A percentile compares a stretch with the other conserved stretches of the same genome.
Evolutionary conservation across 371 early-diverging fungal genomes (phyloP).

Genomic region (Mortierella polycephala): DNA sequence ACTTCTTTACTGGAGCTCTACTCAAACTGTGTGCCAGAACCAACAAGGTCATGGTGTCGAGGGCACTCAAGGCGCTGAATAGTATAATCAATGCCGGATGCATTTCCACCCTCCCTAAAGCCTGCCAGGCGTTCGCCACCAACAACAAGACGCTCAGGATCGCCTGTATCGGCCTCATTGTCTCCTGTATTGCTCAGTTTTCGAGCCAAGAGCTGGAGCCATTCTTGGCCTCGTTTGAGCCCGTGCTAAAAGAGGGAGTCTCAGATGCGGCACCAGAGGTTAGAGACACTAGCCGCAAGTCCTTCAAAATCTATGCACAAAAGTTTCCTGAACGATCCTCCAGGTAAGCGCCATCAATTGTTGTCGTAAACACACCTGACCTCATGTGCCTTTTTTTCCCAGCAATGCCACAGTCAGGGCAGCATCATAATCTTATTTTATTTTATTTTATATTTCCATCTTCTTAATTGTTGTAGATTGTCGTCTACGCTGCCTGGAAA

Average conservation of each 20-base stretch:
- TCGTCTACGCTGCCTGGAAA: slow-evolving; percentile 33
- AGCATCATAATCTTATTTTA: neutral
- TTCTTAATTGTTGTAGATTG: slow-evolving; percentile 11
- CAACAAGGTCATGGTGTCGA: slow-evolving; percentile 64
- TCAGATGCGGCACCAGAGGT: slow-evolving; percentile 65
- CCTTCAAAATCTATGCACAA: slow-evolving; percentile 57
- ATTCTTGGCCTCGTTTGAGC: slow-evolving; percentile 55
- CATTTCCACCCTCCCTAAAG: slow-evolving; percentile 54
- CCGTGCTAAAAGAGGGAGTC: slow-evolving; percentile 58
- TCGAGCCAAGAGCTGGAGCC: slow-evolving; percentile 53
- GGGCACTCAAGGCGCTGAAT: slow-evolving; percentile 57
- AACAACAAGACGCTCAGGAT: slow-evolving; percentile 60
- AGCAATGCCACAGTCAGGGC: neutral
- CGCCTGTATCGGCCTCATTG: slow-evolving; percentile 58
- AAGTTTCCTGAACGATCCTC: slow-evolving; percentile 56
- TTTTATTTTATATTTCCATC: neutral
- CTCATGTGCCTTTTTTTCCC: neutral
- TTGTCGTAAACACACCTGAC: slow-evolving; percentile 1
- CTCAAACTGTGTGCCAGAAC: slow-evolving; percentile 65
- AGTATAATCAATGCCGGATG: slow-evolving; percentile 57
- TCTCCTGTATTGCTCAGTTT: slow-evolving; percentile 56
- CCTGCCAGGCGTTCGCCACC: slow-evolving; percentile 53
- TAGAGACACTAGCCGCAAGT: slow-evolving; percentile 56
- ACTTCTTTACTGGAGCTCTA: slow-evolving; percentile 57
- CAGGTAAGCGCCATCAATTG: slow-evolving; percentile 21